Percentiles rank a stretch among this genome's conserved stretches.
Evolutionary conservation across 2,329 filamentous ascomycete species (phyloP).

Genomic region (Clarireedia monteithiana): DNA sequence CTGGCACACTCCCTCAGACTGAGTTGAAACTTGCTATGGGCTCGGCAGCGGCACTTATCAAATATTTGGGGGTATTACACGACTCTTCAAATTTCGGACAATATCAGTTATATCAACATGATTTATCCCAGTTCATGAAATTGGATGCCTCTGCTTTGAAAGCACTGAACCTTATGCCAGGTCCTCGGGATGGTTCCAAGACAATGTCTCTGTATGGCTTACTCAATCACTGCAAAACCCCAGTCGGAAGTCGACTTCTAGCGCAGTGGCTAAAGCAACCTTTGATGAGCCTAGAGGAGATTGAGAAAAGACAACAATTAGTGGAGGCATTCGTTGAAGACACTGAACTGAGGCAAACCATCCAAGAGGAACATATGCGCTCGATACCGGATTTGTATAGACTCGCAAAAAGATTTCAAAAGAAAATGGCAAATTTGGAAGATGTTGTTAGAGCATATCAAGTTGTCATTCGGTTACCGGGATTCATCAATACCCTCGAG

Average conservation of each 20-base stretch:
- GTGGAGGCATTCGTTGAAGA: constrained; percentile 93
- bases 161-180: constrained; percentile 94
- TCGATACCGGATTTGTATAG: constrained; percentile 92
- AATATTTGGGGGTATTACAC: constrained; percentile 84
- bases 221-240: constrained; percentile 95
- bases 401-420: constrained; percentile 89
- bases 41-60: constrained; percentile 85
- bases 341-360: constrained; percentile 85
- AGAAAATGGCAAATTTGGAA: constrained; percentile 82
- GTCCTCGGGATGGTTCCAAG: constrained; percentile 88
- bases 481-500: constrained; percentile 82
- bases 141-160: constrained; percentile 90
- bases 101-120: constrained; percentile 94
- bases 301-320: constrained; percentile 84
- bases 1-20: constrained; percentile 73
- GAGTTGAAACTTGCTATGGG: constrained; percentile 96
- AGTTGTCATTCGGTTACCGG: constrained; percentile 83
- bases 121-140: constrained; percentile 96
- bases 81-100: constrained; percentile 95
- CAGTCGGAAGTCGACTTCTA: constrained; percentile 79
- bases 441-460: constrained; percentile 96
- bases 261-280: constrained; percentile 98
- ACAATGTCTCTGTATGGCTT: constrained; percentile 94
- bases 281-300: constrained; percentile 82
- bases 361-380: constrained; percentile 92